phyloP scores from a whole-genome alignment of 768 basidiomycete species.

The Melanogaster broomeanus region DNA sequence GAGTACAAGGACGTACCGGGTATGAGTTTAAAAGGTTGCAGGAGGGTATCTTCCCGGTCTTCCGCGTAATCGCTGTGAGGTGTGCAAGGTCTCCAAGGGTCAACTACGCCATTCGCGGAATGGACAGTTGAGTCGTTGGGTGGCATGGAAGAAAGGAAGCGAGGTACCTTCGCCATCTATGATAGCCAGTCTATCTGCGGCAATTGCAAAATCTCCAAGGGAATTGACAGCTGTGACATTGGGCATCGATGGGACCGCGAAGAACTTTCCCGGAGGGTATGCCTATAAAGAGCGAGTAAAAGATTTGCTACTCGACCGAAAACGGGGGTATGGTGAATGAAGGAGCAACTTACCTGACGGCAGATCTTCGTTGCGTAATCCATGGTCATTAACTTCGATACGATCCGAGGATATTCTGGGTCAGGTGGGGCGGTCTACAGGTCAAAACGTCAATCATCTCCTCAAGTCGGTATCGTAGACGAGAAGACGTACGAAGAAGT shows the following conservation, averaged over 20 bases:
- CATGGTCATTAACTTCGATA: slow-evolving; percentile 75
- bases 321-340: neutral
- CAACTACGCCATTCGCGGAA: slow-evolving; percentile 47
- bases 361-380: slow-evolving; percentile 75
- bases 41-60: slow-evolving; percentile 67
- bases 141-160: neutral
- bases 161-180: slow-evolving; percentile 79
- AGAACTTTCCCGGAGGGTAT: slow-evolving; percentile 75
- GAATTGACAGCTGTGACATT: slow-evolving; percentile 82
- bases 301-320: neutral
- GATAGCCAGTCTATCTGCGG: slow-evolving; percentile 79
- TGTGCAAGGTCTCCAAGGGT: slow-evolving; percentile 89
- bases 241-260: slow-evolving; percentile 69
- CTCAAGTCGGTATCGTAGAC: neutral
- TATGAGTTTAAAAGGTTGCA: slow-evolving; percentile 85
- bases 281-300: slow-evolving; percentile 44
- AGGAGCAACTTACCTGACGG: slow-evolving; percentile 45
- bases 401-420: slow-evolving; percentile 66
- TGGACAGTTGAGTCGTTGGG: neutral
- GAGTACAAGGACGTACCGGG: slow-evolving; percentile 52
- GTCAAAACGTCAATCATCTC: neutral
- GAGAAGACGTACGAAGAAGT: slow-evolving; percentile 64
- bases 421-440: slow-evolving; percentile 73
- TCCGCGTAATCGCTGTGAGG: slow-evolving; percentile 77
- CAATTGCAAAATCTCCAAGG: slow-evolving; percentile 83